These are phyloP conservation scores for Amoebophrya sp. DNA, from an alignment of 169 alveolate genomes.

Conservation along the genomic window DNA sequence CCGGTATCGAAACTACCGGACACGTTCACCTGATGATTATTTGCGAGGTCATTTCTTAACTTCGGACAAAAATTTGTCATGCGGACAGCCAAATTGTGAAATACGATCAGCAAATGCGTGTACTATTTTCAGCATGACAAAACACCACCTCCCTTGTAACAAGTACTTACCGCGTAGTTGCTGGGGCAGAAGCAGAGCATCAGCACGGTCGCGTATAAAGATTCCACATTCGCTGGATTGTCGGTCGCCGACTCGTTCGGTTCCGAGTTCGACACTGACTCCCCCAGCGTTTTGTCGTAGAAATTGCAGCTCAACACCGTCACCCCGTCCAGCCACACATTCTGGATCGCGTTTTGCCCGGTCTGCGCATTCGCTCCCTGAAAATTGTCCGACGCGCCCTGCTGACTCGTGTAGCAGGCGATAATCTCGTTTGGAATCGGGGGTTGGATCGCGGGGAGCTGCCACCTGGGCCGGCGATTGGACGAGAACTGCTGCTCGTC, in stretches of 20 bases:
- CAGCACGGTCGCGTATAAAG: background rate
- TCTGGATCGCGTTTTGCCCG: too few relatives aligned
- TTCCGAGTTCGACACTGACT: background rate
- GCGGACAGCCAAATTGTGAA: too few relatives aligned
- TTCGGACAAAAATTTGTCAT: too few relatives aligned
- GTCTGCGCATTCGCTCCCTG: too few relatives aligned
- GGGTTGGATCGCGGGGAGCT: background rate
- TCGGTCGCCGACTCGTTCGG: background rate
- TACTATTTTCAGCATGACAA: background rate
- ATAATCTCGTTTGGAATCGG: background rate
- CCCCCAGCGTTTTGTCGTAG: background rate
- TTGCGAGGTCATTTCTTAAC: too few relatives aligned
- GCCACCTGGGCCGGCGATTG: background rate
- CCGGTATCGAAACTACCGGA: background rate
- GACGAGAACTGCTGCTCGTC: background rate
- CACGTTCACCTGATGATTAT: background rate
- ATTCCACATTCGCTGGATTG: background rate
- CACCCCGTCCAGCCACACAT: background rate
- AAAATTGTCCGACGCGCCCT: background rate
- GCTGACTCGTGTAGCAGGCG: slow-evolving; percentile 9
- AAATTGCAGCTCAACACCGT: background rate
- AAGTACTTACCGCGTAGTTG: slow-evolving; percentile 21
- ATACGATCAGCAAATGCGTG: too few relatives aligned
- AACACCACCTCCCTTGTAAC: too few relatives aligned
- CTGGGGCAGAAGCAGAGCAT: slow-evolving; percentile 8